These are phyloP conservation scores for Aspergillus chevalieri DNA, from an alignment of 2,329 filamentous ascomycete species.

Conservation along the genomic window DNA sequence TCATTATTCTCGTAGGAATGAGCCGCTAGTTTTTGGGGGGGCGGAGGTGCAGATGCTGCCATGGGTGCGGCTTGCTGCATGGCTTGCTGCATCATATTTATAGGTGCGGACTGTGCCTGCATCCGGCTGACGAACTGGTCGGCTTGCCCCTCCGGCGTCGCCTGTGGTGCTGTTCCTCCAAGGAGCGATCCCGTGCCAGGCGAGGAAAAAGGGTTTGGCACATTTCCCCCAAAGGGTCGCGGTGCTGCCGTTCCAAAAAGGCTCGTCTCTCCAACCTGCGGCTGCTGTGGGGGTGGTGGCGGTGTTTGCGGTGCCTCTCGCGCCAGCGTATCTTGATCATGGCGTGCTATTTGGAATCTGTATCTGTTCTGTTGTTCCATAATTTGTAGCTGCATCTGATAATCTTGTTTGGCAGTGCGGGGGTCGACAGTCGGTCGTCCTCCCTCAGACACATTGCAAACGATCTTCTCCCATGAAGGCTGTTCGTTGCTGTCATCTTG, in stretches of 20 bases:
- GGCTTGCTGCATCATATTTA: not conserved
- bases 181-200: not conserved
- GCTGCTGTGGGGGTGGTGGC: no score
- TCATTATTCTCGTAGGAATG: conserved; percentile 11
- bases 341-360: not conserved
- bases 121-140: not conserved
- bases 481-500: conserved; percentile 7
- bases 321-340: not conserved
- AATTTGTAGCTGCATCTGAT: not conserved
- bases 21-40: conserved; percentile 2
- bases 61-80: not conserved
- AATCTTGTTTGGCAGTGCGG: not conserved
- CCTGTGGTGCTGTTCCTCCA: not conserved
- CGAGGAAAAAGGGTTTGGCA: no score
- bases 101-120: not conserved
- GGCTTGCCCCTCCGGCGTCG: not conserved
- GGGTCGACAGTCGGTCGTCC: not conserved
- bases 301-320: not conserved
- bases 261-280: no score
- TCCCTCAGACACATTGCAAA: conserved; percentile 9
- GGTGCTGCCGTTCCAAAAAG: no score
- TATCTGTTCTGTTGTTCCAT: conserved; percentile 2
- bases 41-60: not conserved
- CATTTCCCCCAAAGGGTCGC: no score
- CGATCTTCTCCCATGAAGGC: conserved; percentile 12